phyloP scores from a whole-genome alignment of 805 yeast species.

The Ogataea degrootiae region DNA sequence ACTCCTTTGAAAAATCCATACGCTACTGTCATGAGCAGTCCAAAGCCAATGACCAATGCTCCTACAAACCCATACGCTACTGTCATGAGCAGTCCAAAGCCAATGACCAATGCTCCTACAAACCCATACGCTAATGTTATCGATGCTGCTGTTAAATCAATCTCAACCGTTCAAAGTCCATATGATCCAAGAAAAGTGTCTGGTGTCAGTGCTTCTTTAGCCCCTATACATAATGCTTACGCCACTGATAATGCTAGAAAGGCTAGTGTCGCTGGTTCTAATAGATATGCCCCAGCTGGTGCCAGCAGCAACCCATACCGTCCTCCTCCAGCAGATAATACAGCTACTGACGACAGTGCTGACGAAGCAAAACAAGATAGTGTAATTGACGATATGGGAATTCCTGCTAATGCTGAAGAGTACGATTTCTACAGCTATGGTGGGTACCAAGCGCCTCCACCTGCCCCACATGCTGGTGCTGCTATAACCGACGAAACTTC shows the following conservation, averaged over 20 bases:
- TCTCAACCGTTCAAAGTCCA: neutral
- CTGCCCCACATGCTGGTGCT: neutral
- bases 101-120: neutral
- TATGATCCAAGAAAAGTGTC: constrained; percentile 4
- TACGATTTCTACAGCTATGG: neutral
- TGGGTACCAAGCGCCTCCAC: neutral
- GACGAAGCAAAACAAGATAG: constrained; percentile 2
- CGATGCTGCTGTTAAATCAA: neutral
- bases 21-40: neutral
- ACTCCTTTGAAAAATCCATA: neutral
- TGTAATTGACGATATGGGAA: constrained; percentile 4
- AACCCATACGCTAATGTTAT: constrained; percentile 3
- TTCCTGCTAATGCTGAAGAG: neutral
- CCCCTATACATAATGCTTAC: constrained; percentile 18
- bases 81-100: neutral
- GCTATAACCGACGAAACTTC: constrained; percentile 1
- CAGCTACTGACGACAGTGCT: constrained; percentile 13
- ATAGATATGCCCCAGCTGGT: constrained; percentile 5
- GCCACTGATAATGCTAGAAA: constrained; percentile 12
- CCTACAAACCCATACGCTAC: constrained; percentile 3
- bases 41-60: neutral
- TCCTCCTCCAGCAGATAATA: neutral
- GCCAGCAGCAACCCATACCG: neutral
- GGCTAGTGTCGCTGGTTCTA: constrained; percentile 2
- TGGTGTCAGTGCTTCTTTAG: neutral